Evolutionary conservation across 2,329 filamentous ascomycete genomes (phyloP).

Genomic region (Aspergillus brasiliensis): DNA sequence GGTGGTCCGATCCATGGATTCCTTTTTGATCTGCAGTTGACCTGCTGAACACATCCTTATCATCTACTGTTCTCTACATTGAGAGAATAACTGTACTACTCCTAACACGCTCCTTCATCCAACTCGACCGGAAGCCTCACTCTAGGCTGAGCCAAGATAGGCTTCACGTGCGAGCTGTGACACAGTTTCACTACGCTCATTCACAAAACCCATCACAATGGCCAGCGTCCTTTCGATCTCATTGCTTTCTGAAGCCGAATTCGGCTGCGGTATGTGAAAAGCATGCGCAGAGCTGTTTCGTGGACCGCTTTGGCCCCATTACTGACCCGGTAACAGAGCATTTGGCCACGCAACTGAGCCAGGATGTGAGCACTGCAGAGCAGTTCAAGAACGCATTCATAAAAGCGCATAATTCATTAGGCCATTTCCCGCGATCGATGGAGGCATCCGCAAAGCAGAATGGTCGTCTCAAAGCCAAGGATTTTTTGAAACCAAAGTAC

Average conservation of each 20-base stretch:
- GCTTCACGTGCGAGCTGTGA: not conserved
- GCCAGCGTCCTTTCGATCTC: slow-evolving; percentile 38
- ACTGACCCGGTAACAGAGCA: slow-evolving; percentile 38
- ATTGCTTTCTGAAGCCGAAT: slow-evolving; percentile 42
- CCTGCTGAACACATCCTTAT: slow-evolving; percentile 8
- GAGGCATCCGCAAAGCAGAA: slow-evolving; percentile 22
- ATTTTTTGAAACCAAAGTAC: slow-evolving; percentile 42
- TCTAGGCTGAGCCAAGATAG: not conserved
- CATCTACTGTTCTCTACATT: not conserved
- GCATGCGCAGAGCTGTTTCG: not conserved
- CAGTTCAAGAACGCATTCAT: slow-evolving; percentile 40
- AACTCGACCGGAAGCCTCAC: not conserved
- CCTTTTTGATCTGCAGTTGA: slow-evolving; percentile 18
- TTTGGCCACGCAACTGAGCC: slow-evolving; percentile 36
- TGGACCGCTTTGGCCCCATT: slow-evolving; percentile 4
- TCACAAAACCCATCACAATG: slow-evolving; percentile 23
- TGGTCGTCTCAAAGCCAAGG: slow-evolving; percentile 24
- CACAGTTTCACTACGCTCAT: not conserved
- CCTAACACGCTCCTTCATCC: not conserved
- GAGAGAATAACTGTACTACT: not conserved
- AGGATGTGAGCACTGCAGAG: slow-evolving; percentile 34
- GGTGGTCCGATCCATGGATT: slow-evolving; percentile 21
- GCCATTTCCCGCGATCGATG: slow-evolving; percentile 29
- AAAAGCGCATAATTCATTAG: slow-evolving; percentile 33
- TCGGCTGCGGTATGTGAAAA: slow-evolving; percentile 42